phyloP scores from a whole-genome alignment of 2,329 filamentous ascomycete species.

The Calycina marina region DNA sequence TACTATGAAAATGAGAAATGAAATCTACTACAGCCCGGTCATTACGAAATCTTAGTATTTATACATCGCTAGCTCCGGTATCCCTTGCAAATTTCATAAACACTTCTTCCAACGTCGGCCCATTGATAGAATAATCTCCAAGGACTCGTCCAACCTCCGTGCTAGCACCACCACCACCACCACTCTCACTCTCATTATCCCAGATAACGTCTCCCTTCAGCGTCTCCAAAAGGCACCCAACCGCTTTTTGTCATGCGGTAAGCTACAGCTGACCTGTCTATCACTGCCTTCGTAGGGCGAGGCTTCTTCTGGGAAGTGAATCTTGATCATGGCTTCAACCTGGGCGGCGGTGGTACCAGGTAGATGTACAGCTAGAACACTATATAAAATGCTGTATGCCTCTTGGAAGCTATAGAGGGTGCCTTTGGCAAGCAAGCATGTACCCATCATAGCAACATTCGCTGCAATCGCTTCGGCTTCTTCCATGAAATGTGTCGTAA shows the following conservation, averaged over 20 bases:
- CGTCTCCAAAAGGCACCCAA: constrained; percentile 14
- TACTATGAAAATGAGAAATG: too few relatives aligned
- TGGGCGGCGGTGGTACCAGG: constrained; percentile 2
- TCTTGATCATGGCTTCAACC: constrained; percentile 7
- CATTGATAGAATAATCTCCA: constrained; percentile 15
- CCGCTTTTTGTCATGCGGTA: constrained; percentile 11
- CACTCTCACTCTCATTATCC: constrained; percentile 3
- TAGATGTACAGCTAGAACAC: constrained; percentile 10
- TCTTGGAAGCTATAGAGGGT: constrained; percentile 12
- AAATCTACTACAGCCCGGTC: too few relatives aligned
- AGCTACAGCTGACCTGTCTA: constrained; percentile 13
- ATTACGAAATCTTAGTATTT: too few relatives aligned
- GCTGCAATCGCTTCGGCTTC: constrained; percentile 24
- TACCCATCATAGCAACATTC: constrained; percentile 23
- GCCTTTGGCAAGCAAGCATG: constrained; percentile 21
- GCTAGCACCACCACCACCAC: constrained; percentile 5
- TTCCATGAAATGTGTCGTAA: constrained; percentile 26
- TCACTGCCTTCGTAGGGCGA: constrained; percentile 12
- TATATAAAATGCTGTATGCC: constrained; percentile 11
- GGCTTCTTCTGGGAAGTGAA: constrained; percentile 9
- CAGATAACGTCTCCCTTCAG: constrained; percentile 11
- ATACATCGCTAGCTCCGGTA: constrained; percentile 6
- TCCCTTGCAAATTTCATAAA: constrained; percentile 19
- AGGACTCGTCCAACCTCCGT: constrained; percentile 4
- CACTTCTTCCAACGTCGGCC: constrained; percentile 17